Evolutionary conservation across 1,284 basidiomycete genomes (phyloP).

Genomic region (Ustilago tritici): DNA sequence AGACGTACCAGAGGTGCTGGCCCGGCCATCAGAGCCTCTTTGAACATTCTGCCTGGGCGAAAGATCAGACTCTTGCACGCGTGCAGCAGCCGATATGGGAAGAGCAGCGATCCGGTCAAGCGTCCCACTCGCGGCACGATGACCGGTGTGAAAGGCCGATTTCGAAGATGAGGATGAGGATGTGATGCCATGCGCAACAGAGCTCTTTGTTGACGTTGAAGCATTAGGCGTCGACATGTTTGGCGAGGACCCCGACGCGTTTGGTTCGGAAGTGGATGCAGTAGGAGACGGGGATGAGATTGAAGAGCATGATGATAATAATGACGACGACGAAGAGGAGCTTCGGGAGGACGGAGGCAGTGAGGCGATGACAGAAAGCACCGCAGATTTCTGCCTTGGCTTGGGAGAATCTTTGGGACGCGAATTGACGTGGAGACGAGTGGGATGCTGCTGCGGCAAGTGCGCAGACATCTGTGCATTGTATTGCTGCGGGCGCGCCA

Average conservation of each 20-base stretch:
- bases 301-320: not conserved
- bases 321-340: not conserved
- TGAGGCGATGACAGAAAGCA: constrained; percentile 10
- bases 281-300: not conserved
- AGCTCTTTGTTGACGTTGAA: not conserved
- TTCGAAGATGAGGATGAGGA: not conserved
- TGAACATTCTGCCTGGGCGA: not conserved
- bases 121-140: constrained; percentile 12
- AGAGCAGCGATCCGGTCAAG: constrained; percentile 26
- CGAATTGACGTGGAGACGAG: constrained; percentile 6
- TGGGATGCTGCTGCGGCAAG: constrained; percentile 14
- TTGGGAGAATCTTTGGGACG: constrained; percentile 7
- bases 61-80: not conserved
- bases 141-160: not conserved
- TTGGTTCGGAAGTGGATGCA: not conserved
- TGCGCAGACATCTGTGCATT: constrained; percentile 11
- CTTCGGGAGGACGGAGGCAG: constrained; percentile 2
- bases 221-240: not conserved
- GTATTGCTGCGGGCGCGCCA: constrained; percentile 2
- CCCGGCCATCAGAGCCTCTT: not conserved
- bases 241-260: not conserved
- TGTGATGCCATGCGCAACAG: not conserved
- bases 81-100: constrained; percentile 1
- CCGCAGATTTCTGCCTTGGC: constrained; percentile 1
- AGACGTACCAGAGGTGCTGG: not conserved